Percentiles rank a stretch among this genome's conserved stretches.
Conservation (phyloP, 805 yeast species). For the Saturnispora zaruensis region DNA sequence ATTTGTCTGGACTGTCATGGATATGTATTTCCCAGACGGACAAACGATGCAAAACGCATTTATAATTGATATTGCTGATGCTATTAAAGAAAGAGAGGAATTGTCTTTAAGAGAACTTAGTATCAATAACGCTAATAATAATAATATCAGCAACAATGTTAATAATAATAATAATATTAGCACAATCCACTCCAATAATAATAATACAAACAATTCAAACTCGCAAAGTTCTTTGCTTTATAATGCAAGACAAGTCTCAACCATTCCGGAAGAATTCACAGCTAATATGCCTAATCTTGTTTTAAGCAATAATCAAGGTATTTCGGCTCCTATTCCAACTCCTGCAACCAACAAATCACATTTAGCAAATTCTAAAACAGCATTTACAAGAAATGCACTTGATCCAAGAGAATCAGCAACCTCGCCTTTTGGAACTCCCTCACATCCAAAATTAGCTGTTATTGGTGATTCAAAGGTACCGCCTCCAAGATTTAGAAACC, state of each 20-base stretch:
- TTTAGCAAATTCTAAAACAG: neutral
- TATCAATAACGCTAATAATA: neutral
- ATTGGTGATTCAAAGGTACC: slow-evolving; percentile 25
- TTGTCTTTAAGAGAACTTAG: neutral
- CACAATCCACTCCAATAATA: neutral
- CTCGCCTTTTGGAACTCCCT: slow-evolving; percentile 2
- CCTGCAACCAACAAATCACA: neutral
- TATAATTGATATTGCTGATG: slow-evolving; percentile 35
- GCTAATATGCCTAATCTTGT: neutral
- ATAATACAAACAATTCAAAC: neutral
- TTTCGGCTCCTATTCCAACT: slow-evolving; percentile 7
- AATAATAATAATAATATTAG: neutral
- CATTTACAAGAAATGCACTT: neutral
- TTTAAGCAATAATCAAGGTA: neutral
- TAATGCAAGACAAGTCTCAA: neutral
- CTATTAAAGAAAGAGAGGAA: neutral
- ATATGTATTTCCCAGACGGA: slow-evolving; percentile 54
- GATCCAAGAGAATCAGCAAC: neutral
- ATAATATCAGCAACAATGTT: neutral
- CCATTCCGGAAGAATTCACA: neutral
- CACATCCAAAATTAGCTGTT: slow-evolving; percentile 20
- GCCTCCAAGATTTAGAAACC: slow-evolving; percentile 21
- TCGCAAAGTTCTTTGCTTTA: neutral
- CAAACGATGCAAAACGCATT: slow-evolving; percentile 62
- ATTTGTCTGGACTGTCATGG: slow-evolving; percentile 48